Conservation (phyloP, 371 early-diverging fungal species). For the Dichotomocladium elegans region DNA sequence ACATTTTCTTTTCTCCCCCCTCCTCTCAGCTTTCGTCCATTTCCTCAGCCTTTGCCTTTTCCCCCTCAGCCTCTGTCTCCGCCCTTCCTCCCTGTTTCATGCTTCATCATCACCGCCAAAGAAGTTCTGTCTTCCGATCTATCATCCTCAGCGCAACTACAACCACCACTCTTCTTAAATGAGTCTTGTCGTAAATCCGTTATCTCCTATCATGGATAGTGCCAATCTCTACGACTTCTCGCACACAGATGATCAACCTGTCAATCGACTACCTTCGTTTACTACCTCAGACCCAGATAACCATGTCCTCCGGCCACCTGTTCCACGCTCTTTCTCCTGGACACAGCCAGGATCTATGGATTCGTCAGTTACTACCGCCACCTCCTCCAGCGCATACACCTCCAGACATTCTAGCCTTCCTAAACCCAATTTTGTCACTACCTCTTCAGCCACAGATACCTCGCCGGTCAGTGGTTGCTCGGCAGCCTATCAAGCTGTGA, state of each 20-base stretch:
- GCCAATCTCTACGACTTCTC: not conserved
- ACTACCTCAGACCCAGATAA: no score
- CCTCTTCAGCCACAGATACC: no score
- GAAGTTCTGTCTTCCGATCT: not conserved
- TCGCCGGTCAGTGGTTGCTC: not conserved
- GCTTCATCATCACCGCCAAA: no score
- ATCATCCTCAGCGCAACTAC: not conserved
- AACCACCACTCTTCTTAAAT: not conserved
- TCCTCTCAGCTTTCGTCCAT: not conserved
- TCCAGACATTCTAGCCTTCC: no score
- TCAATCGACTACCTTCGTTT: not conserved
- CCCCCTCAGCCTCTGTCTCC: not conserved
- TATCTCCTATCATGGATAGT: not conserved
- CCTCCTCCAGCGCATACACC: no score
- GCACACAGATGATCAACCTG: not conserved
- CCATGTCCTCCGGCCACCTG: no score
- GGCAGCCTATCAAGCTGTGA: not conserved
- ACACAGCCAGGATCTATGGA: no score
- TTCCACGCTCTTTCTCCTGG: no score
- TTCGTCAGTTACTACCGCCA: no score
- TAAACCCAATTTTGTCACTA: no score
- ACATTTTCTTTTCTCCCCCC: not conserved
- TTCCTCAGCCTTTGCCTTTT: not conserved
- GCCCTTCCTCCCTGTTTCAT: no score
- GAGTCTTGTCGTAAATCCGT: slow-evolving; percentile 1